A percentile compares a stretch with the other conserved stretches of the same genome.
Conservation (phyloP, 73 alveolate genomes). For the Strombidium stylifer region DNA sequence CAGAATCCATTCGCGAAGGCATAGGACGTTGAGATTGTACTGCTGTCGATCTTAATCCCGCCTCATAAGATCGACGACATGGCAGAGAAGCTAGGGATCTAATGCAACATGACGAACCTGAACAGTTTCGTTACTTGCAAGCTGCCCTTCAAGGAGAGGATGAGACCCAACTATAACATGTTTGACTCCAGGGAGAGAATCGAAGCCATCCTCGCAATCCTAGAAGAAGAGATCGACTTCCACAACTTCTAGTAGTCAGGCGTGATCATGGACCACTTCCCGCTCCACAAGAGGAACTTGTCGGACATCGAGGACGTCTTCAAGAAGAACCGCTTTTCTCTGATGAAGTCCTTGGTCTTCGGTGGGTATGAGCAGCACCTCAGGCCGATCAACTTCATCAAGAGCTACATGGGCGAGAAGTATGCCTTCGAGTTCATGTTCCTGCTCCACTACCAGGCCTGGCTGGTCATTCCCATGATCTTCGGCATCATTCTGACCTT, state of each 20-base stretch:
- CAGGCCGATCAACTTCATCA: constrained; percentile 32
- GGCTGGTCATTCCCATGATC: constrained; percentile 76
- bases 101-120: too few species aligned
- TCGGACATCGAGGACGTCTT: constrained; percentile 7
- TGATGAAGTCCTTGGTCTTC: constrained; percentile 23
- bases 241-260: constrained; percentile 16
- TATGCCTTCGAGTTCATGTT: constrained; percentile 36
- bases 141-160: too few species aligned
- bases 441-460: constrained; percentile 37
- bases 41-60: too few species aligned
- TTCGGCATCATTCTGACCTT: constrained; percentile 52
- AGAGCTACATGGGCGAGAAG: constrained; percentile 48
- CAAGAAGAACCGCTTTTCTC: constrained; percentile 1
- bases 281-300: constrained; percentile 21
- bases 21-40: too few species aligned
- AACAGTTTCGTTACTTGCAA: too few species aligned
- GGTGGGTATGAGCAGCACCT: constrained; percentile 12
- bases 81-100: too few species aligned
- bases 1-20: too few species aligned
- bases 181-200: too few species aligned
- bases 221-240: too few species aligned
- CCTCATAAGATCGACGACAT: too few species aligned
- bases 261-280: constrained; percentile 37
- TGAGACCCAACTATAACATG: too few species aligned
- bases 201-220: too few species aligned